Evolutionary conservation across 176 grass and related monocot genomes (phyloP), one percentile per base, ranked within the genome.

Genomic region (Oryza glaberrima): DNA sequence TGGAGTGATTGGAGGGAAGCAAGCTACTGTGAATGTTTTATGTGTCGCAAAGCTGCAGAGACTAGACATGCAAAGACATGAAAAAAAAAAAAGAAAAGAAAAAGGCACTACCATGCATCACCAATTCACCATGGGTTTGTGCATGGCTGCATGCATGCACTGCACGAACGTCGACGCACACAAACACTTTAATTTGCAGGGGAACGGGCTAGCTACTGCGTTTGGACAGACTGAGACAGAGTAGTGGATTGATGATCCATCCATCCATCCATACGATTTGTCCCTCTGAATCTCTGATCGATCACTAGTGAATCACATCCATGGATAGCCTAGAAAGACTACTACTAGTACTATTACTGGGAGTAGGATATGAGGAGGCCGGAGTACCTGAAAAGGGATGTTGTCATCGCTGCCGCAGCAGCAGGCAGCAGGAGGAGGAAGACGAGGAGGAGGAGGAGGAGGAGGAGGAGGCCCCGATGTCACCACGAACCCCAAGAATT

Each of bases 401-500:
- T 15, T 70, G 20, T 81, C 28, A 41, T 65, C 64, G 32, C 49
- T 2, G 80, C 43, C 43, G 43, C 49, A 52, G 13, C 51, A 16
- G 75, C 28, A 44, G 61, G 49, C 35, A 9, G 38, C 23, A 5
- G 12, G 36, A 72, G 9, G 36, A 72, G 9, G 86, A 38, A 38
- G 36, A 38, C 36, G 36, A 5, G 12, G 35, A 72, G 9, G 63
- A 58, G 44, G 35, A 72, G 9, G 86, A 36, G 4, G 35, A 36
- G 4, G 36, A 5, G 12, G 36, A 72, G 9, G 64, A 60, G 45
- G 86, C 44, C 34, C 67, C 22, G 81, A 61, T 22, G 73, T 20
- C 47, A 86, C 79, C 61, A 90, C 72, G 52, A 90, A 90, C 30
- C 88, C 88, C 66, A 79, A 74, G 75, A 90, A 87, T 41, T 51